phyloP scores from a whole-genome alignment of 441 rosid genomes.

The Kokia cookei region DNA sequence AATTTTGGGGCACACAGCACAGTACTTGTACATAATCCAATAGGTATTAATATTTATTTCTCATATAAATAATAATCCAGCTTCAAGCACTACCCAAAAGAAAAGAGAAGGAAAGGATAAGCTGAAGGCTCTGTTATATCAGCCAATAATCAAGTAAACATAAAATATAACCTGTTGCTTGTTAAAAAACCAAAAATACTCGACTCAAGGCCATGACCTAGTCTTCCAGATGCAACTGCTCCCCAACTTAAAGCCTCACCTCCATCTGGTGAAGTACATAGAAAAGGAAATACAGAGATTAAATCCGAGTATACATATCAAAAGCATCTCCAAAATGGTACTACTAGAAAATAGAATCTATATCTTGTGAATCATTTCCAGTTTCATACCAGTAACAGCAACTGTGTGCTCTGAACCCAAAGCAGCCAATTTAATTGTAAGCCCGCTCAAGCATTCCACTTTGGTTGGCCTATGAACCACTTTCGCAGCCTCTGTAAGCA shows the following conservation, averaged over 20 bases:
- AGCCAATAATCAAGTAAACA: background rate
- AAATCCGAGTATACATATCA: background rate
- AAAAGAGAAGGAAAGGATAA: background rate
- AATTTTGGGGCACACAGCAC: background rate
- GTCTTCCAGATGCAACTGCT: constrained; percentile 74
- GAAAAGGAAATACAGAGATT: constrained; percentile 3
- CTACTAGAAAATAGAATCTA: constrained; percentile 7
- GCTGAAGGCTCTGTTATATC: constrained; percentile 1
- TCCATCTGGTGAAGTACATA: constrained; percentile 39
- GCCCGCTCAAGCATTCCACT: constrained; percentile 69
- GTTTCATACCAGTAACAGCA: constrained; percentile 73
- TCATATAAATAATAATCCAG: background rate
- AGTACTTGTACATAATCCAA: background rate
- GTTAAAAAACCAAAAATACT: constrained; percentile 57
- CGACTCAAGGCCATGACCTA: constrained; percentile 84
- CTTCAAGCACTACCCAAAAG: background rate
- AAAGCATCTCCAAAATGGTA: background rate
- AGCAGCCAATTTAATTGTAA: constrained; percentile 57
- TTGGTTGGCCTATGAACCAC: constrained; percentile 58
- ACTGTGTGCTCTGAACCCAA: constrained; percentile 89
- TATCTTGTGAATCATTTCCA: constrained; percentile 11
- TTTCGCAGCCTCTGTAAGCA: constrained; percentile 53
- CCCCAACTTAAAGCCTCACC: constrained; percentile 96
- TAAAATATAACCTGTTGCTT: constrained; percentile 55
- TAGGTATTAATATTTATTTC: background rate